phyloP scores from a whole-genome alignment of 169 alveolate genomes.

The Plasmodium berghei region DNA sequence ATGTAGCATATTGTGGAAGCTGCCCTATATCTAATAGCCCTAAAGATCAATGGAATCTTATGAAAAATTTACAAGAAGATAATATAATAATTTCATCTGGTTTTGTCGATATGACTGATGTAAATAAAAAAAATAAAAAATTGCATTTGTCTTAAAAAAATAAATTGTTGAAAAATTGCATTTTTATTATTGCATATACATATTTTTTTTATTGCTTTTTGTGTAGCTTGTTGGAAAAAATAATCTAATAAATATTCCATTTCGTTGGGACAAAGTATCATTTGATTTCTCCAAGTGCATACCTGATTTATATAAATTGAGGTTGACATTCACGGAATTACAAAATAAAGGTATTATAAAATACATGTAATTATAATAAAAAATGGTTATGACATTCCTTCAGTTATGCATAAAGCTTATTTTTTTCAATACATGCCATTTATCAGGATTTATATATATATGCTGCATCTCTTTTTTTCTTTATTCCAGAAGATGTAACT shows the following conservation, averaged over 20 bases:
- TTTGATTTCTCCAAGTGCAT: constrained; percentile 66
- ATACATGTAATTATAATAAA: background rate
- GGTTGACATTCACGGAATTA: constrained; percentile 19
- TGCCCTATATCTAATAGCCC: constrained; percentile 42
- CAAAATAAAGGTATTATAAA: constrained; percentile 26
- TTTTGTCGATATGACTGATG: constrained; percentile 38
- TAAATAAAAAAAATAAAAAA: constrained; percentile 25
- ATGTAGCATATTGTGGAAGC: constrained; percentile 51
- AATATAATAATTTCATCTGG: constrained; percentile 54
- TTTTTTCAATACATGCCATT: background rate
- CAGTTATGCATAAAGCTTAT: background rate
- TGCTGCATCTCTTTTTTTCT: background rate
- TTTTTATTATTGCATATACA: constrained; percentile 14
- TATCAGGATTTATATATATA: background rate
- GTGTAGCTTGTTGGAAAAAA: constrained; percentile 40
- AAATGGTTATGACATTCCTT: background rate
- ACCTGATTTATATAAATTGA: constrained; percentile 45
- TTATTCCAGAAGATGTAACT: constrained; percentile 12
- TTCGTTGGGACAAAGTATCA: constrained; percentile 44
- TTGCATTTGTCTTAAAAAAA: background rate
- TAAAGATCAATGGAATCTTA: constrained; percentile 45
- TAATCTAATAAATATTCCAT: constrained; percentile 22
- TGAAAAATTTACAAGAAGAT: constrained; percentile 50
- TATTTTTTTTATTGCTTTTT: constrained; percentile 24
- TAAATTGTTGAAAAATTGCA: constrained; percentile 1